Evolutionary conservation across 2,329 filamentous ascomycete species (phyloP), one percentile per base, ranked within the genome.

Genomic region (Trichoderma sp.): DNA sequence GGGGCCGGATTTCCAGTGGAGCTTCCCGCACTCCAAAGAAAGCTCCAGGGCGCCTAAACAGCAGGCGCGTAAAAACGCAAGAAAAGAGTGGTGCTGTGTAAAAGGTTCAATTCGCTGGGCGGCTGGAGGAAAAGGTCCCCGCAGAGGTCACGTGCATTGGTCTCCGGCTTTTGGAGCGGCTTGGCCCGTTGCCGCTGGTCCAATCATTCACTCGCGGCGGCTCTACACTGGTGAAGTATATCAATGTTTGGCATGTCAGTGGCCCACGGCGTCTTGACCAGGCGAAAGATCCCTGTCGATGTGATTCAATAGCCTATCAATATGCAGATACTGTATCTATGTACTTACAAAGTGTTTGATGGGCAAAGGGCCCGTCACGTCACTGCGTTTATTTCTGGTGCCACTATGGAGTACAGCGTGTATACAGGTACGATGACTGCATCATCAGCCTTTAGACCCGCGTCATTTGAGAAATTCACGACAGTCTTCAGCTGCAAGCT

Each of bases 181-280:
- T 24, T 34, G 10, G 16, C 60, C 32, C 24, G 59, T 63, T 13
- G 24, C 11, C 8, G 55, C 46, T 68, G 61, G 51, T 68, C 68
- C 68, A 69, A 69, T 69, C 39, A 43, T 43, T n/a, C 18, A 43
- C 37, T 55, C 24, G 30, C 55, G 66, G 18, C 39, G 39, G 16
- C 32, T 18, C 60, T 39, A 11, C 51, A 3, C 18, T 18, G 24
- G 49, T 30, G 24, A 56, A 56, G 34, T 51, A 21, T 59, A 18
- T 58, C 5, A 8, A 46, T 39, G 68, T 71, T 71, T 70, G 58
- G 51, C 26, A 64, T n/a, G 30, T 30, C 14, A 51, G 24, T 49
- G 51, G 37, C 28, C 16, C 32, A 16, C 52, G 28, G 39, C 39
- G 26, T 51, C 30, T 65, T 56, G 39, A 13, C 34, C 59, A 39